Evolutionary conservation across 179 eudicot genomes (phyloP), one percentile per base, ranked within the genome.

Genomic region (Amaranthus tricolor): DNA sequence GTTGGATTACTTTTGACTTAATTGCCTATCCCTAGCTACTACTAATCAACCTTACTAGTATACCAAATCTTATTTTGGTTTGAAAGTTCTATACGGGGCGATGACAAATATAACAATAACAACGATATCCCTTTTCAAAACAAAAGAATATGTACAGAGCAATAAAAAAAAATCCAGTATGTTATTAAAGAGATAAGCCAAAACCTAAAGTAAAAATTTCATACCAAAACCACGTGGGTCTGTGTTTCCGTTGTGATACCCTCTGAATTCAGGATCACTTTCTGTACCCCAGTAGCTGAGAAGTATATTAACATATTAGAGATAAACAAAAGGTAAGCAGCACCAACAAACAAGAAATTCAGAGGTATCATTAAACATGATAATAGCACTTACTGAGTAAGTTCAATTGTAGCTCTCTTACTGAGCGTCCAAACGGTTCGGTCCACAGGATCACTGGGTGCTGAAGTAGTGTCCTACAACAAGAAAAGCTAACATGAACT

Each of bases 221-320:
- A 66, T 85, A 94, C 98, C 98, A 78, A 87, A 94, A 73, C 98
- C 98, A 73, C 92, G 90, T 66, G 98, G 98, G 7, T 92, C 97
- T 11, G 94, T 83, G 85, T 94, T 94, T 73, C 98, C 97, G 80
- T 85, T 94, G 77, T 94, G 98, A 82, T 94, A 89, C 43, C 90
- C 95, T 83, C 88, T 86, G 83, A 90, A 92, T 62, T 94, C 89
- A 73, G 91, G 88, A 88, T 94, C 97, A 72, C 74, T 88, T 81
- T 94, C 98, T 43, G 96, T 92, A 62, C 98, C 98, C 98, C 98
- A 94, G 68, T 92, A 90, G 82, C 97, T 94, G 88, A 63, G 68
- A 61, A 51, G 44, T 44, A 75, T 57, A 74, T 14, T 53, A 45
- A 62, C 70, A 19, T 19, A 67, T 77, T 60, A 88, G 61, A 58